Percentiles rank a stretch among this genome's conserved stretches.
Evolutionary conservation across 75 land plant species (phyloP).

Genomic region (Pinus tabuliformis): DNA sequence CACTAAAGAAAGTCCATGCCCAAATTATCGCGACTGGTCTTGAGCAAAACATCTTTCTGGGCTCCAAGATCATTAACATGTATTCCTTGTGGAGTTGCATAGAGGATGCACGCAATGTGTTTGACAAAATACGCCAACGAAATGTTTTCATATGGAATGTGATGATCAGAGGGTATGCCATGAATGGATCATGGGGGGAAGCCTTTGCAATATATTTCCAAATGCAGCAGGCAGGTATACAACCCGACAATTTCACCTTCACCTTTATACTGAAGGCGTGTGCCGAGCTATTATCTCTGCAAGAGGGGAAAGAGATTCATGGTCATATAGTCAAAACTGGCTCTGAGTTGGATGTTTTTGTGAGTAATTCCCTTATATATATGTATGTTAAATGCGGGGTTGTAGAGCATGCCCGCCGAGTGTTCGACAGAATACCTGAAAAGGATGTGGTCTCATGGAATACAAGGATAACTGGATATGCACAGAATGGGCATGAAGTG

Average conservation of each 20-base stretch:
- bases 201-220: slow-evolving; percentile 11
- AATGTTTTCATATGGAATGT: slow-evolving; percentile 19
- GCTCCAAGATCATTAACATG: slow-evolving; percentile 3
- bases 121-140: slow-evolving; percentile 15
- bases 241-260: slow-evolving; percentile 12
- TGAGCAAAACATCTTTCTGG: slow-evolving; percentile 8
- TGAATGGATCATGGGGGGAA: slow-evolving; percentile 15
- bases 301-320: slow-evolving; percentile 24
- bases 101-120: slow-evolving; percentile 12
- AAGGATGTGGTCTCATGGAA: slow-evolving; percentile 71
- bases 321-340: slow-evolving; percentile 43
- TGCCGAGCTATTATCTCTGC: slow-evolving; percentile 10
- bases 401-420: slow-evolving; percentile 24
- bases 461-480: slow-evolving; percentile 58
- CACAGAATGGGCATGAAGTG: slow-evolving; percentile 21
- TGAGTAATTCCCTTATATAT: slow-evolving; percentile 44
- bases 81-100: slow-evolving; percentile 6
- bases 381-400: slow-evolving; percentile 41
- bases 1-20: neutral
- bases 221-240: slow-evolving; percentile 17
- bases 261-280: slow-evolving; percentile 41
- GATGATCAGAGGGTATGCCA: slow-evolving; percentile 18
- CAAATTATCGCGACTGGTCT: slow-evolving; percentile 8
- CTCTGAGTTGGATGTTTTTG: slow-evolving; percentile 36
- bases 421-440: slow-evolving; percentile 39